Base-by-base conservation (phyloP, 2,329 filamentous ascomycete genomes). In the Neophaeococcomyces aloes region DNA sequence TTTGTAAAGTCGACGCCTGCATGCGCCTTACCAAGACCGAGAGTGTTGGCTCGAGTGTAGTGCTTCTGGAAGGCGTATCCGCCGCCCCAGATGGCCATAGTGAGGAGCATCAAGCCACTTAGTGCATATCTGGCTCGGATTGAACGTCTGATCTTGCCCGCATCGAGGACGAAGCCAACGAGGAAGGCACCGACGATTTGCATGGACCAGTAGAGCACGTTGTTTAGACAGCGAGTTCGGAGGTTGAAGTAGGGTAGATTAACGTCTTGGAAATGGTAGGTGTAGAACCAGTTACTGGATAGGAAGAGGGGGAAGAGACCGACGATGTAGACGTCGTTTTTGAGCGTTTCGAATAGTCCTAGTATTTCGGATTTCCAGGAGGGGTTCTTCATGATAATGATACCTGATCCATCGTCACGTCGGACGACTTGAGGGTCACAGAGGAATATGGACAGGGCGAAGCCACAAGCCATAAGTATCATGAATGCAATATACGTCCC, bases 401-500 rank as follows among this genome's bases (percentile, higher is more conserved):
- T 79, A 47, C 78, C 75, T 46, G 82, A 82, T 46, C 86, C 85
- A 59, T 94, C 86, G 29, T 74, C 69, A 48, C 87, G 85, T 52
- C 84, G 68, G 49, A 94, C 75, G 44, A 50, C 44, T 78, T 74
- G 53, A 75, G 75, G 29, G 83, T 91, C 78, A 56, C 78, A 78
- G 31, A 72, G 68, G 57, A 84, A 77, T 23, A 83, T 76, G 15
- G 49, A 40, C 2, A 94, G 68, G 11, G 76, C 54, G 48, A 83
- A 83, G 35, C 86, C 86, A 35, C 74, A 53, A 42, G 83, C 70
- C 68, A 87, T 91, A 54, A 94, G 76, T n/a, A 91, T 72, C 50
- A 93, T 78, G 67, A 94, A 91, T 31, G 80, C 86, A 44, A 88
- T 78, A 56, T 93, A 94, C n/a, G 86, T 93, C 43, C 84, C 86